Conservation (phyloP, 805 yeast genomes). For the Brettanomyces naardenensis region DNA sequence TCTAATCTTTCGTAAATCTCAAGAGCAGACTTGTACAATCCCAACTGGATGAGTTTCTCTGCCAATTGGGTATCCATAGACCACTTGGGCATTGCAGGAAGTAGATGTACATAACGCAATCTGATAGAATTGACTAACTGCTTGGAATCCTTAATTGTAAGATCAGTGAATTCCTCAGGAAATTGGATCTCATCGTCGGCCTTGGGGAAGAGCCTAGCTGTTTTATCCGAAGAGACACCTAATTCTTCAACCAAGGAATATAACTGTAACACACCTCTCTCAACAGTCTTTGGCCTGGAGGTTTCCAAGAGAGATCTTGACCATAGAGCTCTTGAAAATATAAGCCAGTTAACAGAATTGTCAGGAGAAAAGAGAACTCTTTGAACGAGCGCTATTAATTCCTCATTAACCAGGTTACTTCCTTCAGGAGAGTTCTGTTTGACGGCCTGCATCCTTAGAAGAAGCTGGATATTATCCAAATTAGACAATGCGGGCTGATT, state of each 20-base stretch:
- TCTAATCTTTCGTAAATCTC: constrained; percentile 79
- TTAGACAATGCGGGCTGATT: constrained; percentile 66
- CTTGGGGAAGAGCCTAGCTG: constrained; percentile 44
- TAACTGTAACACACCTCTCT: constrained; percentile 90
- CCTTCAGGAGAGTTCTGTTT: constrained; percentile 66
- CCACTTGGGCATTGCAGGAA: constrained; percentile 83
- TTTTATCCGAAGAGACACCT: constrained; percentile 52
- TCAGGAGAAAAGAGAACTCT: constrained; percentile 55
- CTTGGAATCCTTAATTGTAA: constrained; percentile 17
- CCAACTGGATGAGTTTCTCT: constrained; percentile 77
- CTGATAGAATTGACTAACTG: constrained; percentile 42
- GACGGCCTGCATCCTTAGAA: constrained; percentile 57
- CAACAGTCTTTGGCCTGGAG: constrained; percentile 74
- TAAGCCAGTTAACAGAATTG: constrained; percentile 56
- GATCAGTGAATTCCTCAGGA: constrained; percentile 11
- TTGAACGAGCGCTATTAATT: constrained; percentile 65
- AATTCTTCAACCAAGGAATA: constrained; percentile 85
- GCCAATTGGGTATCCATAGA: constrained; percentile 75
- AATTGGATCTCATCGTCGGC: constrained; percentile 23
- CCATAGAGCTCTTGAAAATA: constrained; percentile 82
- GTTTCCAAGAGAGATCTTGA: constrained; percentile 82
- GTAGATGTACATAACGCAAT: constrained; percentile 59
- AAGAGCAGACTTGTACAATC: constrained; percentile 78
- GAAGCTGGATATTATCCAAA: constrained; percentile 65
- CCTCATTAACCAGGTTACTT: constrained; percentile 70